A percentile compares a stretch with the other conserved stretches of the same genome.
Conservation (phyloP, 805 yeast genomes). For the Suhomyces tanzawaensis region DNA sequence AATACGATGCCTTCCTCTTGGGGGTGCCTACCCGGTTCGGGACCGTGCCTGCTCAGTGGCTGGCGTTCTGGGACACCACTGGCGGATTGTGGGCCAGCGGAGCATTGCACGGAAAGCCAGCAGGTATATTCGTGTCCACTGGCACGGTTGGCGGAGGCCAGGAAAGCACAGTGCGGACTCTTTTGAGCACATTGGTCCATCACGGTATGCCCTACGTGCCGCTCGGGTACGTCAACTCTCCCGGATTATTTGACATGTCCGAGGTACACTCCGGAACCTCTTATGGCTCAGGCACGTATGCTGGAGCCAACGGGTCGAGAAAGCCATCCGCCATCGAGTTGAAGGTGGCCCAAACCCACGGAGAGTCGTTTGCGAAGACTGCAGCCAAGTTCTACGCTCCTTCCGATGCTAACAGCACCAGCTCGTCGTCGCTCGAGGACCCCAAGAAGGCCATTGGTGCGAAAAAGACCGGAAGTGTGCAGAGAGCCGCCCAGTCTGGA, state of each 20-base stretch:
- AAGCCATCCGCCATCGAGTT: slow-evolving; percentile 61
- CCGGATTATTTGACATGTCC: slow-evolving; percentile 51
- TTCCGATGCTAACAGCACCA: background rate
- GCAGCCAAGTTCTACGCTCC: slow-evolving; percentile 28
- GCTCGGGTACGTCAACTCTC: slow-evolving; percentile 62
- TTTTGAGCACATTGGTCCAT: slow-evolving; percentile 39
- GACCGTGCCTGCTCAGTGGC: slow-evolving; percentile 71
- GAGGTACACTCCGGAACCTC: slow-evolving; percentile 82
- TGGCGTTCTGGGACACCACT: slow-evolving; percentile 72
- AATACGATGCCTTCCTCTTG: slow-evolving; percentile 71
- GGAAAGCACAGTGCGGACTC: slow-evolving; percentile 62
- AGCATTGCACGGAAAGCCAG: slow-evolving; percentile 67
- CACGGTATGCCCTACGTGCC: slow-evolving; percentile 71
- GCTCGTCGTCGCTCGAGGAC: background rate
- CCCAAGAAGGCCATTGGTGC: background rate
- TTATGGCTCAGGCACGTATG: slow-evolving; percentile 84
- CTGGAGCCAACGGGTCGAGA: slow-evolving; percentile 76
- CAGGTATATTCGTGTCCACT: slow-evolving; percentile 68
- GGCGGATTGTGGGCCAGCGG: slow-evolving; percentile 77
- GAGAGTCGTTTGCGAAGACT: slow-evolving; percentile 55
- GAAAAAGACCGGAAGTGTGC: background rate
- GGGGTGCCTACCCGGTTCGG: slow-evolving; percentile 85
- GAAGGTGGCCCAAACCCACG: slow-evolving; percentile 65
- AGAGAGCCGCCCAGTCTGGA: slow-evolving; percentile 11
- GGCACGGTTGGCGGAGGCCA: slow-evolving; percentile 79